These are phyloP conservation scores for Plasmopara viticola DNA, from an alignment of 352 stramenopile genomes.

Conservation along the genomic window DNA sequence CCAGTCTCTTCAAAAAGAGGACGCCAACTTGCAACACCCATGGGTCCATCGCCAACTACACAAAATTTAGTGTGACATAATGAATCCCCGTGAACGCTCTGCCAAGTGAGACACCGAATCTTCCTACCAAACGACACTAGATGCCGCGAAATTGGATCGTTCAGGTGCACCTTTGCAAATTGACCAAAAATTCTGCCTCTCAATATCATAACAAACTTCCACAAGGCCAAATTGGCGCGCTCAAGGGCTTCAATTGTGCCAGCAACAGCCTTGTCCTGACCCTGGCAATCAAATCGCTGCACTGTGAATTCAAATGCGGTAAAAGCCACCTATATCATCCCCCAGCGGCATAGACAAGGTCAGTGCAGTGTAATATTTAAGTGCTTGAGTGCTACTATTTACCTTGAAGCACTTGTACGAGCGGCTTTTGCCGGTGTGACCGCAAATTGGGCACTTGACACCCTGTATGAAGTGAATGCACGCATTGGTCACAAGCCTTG, in stretches of 20 bases:
- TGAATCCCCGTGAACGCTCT: constrained; percentile 8
- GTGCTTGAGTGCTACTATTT: not conserved
- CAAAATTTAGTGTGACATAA: not conserved
- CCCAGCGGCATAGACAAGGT: not conserved
- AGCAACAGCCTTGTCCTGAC: constrained; percentile 21
- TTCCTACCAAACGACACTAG: constrained; percentile 58
- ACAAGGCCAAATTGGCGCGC: constrained; percentile 29
- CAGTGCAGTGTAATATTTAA: not conserved
- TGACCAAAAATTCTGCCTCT: constrained; percentile 38
- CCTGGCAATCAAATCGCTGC: constrained; percentile 43
- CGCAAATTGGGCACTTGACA: constrained; percentile 54
- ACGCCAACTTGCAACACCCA: constrained; percentile 50
- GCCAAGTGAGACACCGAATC: not conserved
- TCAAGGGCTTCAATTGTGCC: constrained; percentile 17
- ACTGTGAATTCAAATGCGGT: constrained; percentile 41
- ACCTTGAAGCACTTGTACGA: constrained; percentile 58
- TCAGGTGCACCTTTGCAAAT: constrained; percentile 20
- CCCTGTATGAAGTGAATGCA: constrained; percentile 20
- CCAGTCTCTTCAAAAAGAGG: constrained; percentile 32
- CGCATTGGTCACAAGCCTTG: not conserved
- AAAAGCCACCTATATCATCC: constrained; percentile 25
- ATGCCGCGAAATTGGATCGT: constrained; percentile 40
- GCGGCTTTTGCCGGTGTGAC: constrained; percentile 61
- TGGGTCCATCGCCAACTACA: constrained; percentile 64
- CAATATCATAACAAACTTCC: constrained; percentile 50